phyloP scores from a whole-genome alignment of 768 basidiomycete species.

The Serendipita vermifera region DNA sequence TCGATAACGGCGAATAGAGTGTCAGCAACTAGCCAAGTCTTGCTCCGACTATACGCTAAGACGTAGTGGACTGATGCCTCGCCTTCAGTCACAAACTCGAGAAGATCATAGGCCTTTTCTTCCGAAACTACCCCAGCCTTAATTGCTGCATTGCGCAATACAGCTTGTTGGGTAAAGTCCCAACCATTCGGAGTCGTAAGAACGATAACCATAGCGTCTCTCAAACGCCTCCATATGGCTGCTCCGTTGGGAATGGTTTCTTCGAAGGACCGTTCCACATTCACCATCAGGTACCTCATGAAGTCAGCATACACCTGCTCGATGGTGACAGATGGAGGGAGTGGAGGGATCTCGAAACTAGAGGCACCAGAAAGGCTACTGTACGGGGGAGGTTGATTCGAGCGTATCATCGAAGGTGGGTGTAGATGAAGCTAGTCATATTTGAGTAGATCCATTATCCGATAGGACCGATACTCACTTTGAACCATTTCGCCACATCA shows the following conservation, averaged over 20 bases:
- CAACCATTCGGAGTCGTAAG: neutral
- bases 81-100: neutral
- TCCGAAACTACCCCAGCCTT: neutral
- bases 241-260: neutral
- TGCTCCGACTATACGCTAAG: neutral
- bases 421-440: conserved; percentile 8
- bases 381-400: neutral
- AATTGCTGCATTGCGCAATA: neutral
- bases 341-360: neutral
- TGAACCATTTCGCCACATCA: conserved; percentile 11
- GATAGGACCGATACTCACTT: neutral
- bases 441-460: neutral
- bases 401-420: conserved; percentile 6
- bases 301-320: neutral
- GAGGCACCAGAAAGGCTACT: neutral
- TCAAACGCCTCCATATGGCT: neutral
- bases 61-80: conserved; percentile 20
- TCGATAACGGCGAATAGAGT: neutral
- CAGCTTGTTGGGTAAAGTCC: neutral
- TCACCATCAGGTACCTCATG: neutral
- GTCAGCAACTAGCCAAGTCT: neutral
- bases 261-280: neutral
- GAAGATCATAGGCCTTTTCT: neutral
- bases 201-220: neutral
- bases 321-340: neutral